phyloP scores from a whole-genome alignment of 257 asterid genomes.

The Fraxinus anomala region DNA sequence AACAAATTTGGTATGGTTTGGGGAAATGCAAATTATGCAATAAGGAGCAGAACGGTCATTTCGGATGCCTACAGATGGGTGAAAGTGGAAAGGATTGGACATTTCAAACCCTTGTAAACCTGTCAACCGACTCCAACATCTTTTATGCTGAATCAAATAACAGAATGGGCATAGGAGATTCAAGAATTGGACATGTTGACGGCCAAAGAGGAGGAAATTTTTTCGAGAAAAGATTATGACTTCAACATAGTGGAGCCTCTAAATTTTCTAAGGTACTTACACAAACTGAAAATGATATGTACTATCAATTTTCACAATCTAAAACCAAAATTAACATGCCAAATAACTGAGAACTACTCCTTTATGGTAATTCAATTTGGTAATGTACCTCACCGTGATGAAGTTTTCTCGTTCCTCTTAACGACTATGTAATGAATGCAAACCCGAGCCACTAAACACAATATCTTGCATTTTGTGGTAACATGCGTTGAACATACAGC shows the following conservation, averaged over 20 bases:
- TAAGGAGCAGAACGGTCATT: too few species aligned
- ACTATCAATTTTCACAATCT: neutral
- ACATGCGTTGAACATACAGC: too few species aligned
- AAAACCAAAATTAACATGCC: neutral
- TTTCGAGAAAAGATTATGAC: too few species aligned
- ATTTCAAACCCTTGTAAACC: neutral
- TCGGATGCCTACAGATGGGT: too few species aligned
- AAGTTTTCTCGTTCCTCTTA: neutral
- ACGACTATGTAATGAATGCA: too few species aligned
- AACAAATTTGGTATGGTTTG: too few species aligned
- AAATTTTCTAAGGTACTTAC: neutral
- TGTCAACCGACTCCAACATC: too few species aligned
- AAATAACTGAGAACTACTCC: neutral
- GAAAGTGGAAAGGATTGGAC: too few species aligned
- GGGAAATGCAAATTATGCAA: too few species aligned
- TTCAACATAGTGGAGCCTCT: neutral
- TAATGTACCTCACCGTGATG: neutral
- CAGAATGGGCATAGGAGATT: neutral
- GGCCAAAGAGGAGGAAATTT: neutral
- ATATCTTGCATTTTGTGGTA: too few species aligned
- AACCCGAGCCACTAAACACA: too few species aligned
- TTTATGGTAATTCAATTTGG: neutral
- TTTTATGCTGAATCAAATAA: too few species aligned
- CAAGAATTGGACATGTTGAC: neutral
- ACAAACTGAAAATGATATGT: neutral